A percentile compares a stretch with the other conserved stretches of the same genome.
Conservation (phyloP, 352 stramenopile genomes). For the Elongisporangium prolatum region DNA sequence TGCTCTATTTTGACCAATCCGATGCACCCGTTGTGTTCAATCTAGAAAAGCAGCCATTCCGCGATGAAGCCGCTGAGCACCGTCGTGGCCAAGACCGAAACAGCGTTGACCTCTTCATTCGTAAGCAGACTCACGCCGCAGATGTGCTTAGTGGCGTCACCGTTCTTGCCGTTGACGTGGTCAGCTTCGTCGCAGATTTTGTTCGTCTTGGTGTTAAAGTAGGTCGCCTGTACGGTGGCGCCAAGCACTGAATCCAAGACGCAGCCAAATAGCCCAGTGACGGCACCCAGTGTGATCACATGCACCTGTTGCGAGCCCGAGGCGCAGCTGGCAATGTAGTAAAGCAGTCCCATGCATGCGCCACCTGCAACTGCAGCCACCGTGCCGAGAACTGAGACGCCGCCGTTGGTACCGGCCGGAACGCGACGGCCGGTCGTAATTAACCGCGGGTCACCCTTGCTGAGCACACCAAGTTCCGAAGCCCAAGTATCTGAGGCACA, state of each 20-base stretch:
- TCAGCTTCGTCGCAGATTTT: slow-evolving; percentile 38
- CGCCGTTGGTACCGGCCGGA: slow-evolving; percentile 92
- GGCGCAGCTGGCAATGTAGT: slow-evolving; percentile 34
- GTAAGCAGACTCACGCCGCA: slow-evolving; percentile 41
- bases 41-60: slow-evolving; percentile 28
- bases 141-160: slow-evolving; percentile 1
- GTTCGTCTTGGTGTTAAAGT: slow-evolving; percentile 46
- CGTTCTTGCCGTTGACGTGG: neutral
- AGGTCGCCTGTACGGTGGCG: slow-evolving; percentile 75
- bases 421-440: slow-evolving; percentile 84
- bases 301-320: slow-evolving; percentile 34
- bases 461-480: slow-evolving; percentile 93
- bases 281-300: slow-evolving; percentile 49
- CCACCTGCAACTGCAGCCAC: slow-evolving; percentile 81
- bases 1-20: neutral
- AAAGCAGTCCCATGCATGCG: slow-evolving; percentile 80
- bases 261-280: slow-evolving; percentile 65
- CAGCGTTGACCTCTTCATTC: slow-evolving; percentile 75
- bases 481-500: slow-evolving; percentile 93
- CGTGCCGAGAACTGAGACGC: slow-evolving; percentile 83
- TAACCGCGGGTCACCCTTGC: slow-evolving; percentile 64
- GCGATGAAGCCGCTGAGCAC: slow-evolving; percentile 35
- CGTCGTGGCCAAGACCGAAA: slow-evolving; percentile 59
- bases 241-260: slow-evolving; percentile 82
- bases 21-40: neutral